Conservation (phyloP, 495 filamentous ascomycete species). For the Pyrenula massariospora region DNA sequence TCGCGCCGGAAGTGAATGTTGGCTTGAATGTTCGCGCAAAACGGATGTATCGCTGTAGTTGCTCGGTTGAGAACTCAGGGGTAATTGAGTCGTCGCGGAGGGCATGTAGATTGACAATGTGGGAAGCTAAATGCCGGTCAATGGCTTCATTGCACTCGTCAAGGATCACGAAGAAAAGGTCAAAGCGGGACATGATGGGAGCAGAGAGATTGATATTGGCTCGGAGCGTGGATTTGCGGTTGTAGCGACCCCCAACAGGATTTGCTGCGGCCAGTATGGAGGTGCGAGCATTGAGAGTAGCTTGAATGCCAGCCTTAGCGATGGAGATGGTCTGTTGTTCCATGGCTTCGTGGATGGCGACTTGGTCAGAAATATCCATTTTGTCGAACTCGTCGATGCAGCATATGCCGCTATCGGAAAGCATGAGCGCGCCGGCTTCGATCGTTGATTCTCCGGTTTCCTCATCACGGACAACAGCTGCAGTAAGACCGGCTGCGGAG, state of each 20-base stretch:
- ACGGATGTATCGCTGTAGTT: conserved; percentile 92
- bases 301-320: conserved; percentile 97
- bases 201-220: conserved; percentile 97
- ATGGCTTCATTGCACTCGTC: conserved; percentile 91
- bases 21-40: conserved; percentile 93
- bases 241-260: conserved; percentile 90
- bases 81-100: conserved; percentile 80
- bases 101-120: conserved; percentile 92
- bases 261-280: conserved; percentile 95
- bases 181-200: conserved; percentile 98
- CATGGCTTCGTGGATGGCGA: conserved; percentile 99
- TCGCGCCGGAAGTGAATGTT: conserved; percentile 82
- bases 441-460: conserved; percentile 99
- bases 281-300: conserved; percentile 89
- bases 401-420: conserved; percentile 92
- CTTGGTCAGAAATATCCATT: conserved; percentile 97
- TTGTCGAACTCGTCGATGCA: conserved; percentile 99
- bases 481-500: conserved; percentile 92
- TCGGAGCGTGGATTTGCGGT: conserved; percentile 84
- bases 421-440: conserved; percentile 95
- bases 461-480: conserved; percentile 93
- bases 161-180: conserved; percentile 96
- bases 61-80: conserved; percentile 92
- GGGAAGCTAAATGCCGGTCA: conserved; percentile 80
- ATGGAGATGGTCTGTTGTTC: conserved; percentile 99